Evolutionary conservation across 768 basidiomycete genomes (phyloP).

Genomic region (Nidularia sp.): DNA sequence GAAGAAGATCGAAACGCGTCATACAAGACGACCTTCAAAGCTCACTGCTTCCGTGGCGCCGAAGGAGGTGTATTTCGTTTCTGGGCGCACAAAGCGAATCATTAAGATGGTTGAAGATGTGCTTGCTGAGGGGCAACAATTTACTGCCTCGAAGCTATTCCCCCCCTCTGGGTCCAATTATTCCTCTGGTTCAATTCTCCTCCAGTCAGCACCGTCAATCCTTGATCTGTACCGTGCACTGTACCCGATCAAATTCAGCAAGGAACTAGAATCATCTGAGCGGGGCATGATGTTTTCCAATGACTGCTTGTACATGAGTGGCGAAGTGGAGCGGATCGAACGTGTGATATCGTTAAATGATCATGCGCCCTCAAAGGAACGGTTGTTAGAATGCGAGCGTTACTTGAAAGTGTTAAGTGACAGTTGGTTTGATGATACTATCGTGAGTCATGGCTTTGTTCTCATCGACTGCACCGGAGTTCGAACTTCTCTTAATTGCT

Average conservation of each 20-base stretch:
- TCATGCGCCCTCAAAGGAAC: constrained; percentile 31
- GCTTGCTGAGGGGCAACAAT: constrained; percentile 62
- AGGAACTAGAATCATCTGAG: constrained; percentile 45
- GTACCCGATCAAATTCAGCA: constrained; percentile 59
- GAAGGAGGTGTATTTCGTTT: constrained; percentile 61
- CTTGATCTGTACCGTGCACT: constrained; percentile 81
- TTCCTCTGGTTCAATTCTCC: constrained; percentile 49
- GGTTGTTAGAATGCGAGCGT: constrained; percentile 45
- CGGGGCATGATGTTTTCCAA: constrained; percentile 76
- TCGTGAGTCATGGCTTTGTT: constrained; percentile 43
- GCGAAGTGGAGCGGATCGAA: constrained; percentile 43
- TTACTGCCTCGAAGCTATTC: constrained; percentile 56
- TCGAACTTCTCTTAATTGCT: constrained; percentile 1
- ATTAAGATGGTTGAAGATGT: constrained; percentile 55
- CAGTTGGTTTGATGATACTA: constrained; percentile 65
- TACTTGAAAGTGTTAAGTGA: constrained; percentile 55
- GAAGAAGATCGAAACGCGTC: constrained; percentile 9
- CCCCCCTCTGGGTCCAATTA: constrained; percentile 22
- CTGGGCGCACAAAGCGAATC: constrained; percentile 50
- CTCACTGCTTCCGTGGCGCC: constrained; percentile 13
- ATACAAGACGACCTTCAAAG: constrained; percentile 20
- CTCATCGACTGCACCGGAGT: not conserved
- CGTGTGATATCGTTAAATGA: constrained; percentile 12
- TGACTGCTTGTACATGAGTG: constrained; percentile 67
- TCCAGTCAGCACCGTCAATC: constrained; percentile 57